Base-by-base conservation (phyloP, 2,329 filamentous ascomycete genomes). In the Pyrenophora seminiperda region DNA sequence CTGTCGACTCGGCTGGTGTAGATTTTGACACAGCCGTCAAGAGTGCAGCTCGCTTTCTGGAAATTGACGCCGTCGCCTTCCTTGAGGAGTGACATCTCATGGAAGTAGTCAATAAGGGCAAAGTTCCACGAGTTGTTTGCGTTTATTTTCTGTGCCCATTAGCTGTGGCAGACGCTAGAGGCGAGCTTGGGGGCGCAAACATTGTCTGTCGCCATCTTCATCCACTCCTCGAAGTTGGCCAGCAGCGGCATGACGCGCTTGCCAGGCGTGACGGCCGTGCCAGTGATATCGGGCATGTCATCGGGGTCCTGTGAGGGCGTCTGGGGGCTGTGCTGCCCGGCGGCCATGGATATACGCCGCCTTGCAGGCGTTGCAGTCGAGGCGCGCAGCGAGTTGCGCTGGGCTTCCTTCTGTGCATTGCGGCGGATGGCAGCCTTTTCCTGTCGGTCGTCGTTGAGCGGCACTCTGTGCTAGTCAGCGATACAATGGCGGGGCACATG, bases 121-220 rank as follows among this genome's bases (percentile, higher is more conserved):
- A 99, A 97, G 74, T 97, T 97, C 94, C 94, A 99, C 22, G 92
- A 97, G 74, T 99, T 99, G 52, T 88, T 86, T 40, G 94, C 93
- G 72, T 97, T 99, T 80, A 99, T 99, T 72, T 81, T 81, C 69
- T 74, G 42, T 14, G 10, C 24, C 24, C 24, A 27, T 27, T 27
- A 27, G 24, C 24, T 4, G 4, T 27, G 24, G 24, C 9, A 27
- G 7, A 27, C 7, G 9, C 10, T 27, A 9, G 24, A 11, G 24
- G 13, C 24, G 9, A 2, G 10, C 2, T 27, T 11, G 7, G 24
- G 24, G 9, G 24, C 37, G 46, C 57, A 41, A 66, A 74, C 72
- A 66, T 99, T 99, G 78, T 99, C 94, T 13, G 94, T 97, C 2
- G 94, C 94, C 91, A 99, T 96, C 81, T 97, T 99, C 91, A 99